phyloP scores from a whole-genome alignment of 805 yeast genomes.

The Brettanomyces anomalus region DNA sequence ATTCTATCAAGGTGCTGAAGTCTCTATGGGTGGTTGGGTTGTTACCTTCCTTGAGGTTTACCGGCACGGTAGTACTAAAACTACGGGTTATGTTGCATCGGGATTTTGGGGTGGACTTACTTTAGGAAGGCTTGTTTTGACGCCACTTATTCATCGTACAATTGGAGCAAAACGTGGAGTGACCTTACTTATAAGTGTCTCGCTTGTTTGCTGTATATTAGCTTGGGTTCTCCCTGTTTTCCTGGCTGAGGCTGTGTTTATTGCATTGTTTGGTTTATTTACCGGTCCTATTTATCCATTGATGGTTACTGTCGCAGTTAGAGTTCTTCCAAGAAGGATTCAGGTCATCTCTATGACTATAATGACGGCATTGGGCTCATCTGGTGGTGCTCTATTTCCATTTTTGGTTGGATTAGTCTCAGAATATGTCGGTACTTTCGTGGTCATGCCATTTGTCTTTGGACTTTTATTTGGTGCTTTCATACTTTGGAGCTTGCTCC shows the following conservation, averaged over 20 bases:
- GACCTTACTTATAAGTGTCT: constrained; percentile 23
- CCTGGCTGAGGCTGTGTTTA: constrained; percentile 36
- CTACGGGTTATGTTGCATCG: constrained; percentile 55
- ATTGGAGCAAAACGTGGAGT: constrained; percentile 40
- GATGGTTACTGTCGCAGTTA: constrained; percentile 35
- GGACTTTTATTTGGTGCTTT: constrained; percentile 28
- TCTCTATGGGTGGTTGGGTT: constrained; percentile 63
- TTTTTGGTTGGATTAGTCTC: constrained; percentile 43
- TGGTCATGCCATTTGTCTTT: constrained; percentile 40
- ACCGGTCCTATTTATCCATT: constrained; percentile 63
- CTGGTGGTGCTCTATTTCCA: constrained; percentile 52
- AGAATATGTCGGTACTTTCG: constrained; percentile 36
- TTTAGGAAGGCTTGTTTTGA: constrained; percentile 47
- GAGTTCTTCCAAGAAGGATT: constrained; percentile 41
- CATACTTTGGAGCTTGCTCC: constrained; percentile 32
- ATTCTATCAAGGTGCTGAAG: constrained; percentile 63
- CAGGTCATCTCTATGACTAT: constrained; percentile 42
- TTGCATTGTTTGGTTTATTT: constrained; percentile 45
- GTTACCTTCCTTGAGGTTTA: constrained; percentile 52
- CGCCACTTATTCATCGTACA: constrained; percentile 28
- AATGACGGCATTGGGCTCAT: constrained; percentile 46
- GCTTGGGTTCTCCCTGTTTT: constrained; percentile 41
- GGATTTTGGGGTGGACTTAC: constrained; percentile 71
- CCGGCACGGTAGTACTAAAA: constrained; percentile 35
- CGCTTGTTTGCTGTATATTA: constrained; percentile 31